A percentile compares a stretch with the other conserved stretches of the same genome.
Conservation (phyloP, 2,329 filamentous ascomycete species). For the Bipolaris victoriae region DNA sequence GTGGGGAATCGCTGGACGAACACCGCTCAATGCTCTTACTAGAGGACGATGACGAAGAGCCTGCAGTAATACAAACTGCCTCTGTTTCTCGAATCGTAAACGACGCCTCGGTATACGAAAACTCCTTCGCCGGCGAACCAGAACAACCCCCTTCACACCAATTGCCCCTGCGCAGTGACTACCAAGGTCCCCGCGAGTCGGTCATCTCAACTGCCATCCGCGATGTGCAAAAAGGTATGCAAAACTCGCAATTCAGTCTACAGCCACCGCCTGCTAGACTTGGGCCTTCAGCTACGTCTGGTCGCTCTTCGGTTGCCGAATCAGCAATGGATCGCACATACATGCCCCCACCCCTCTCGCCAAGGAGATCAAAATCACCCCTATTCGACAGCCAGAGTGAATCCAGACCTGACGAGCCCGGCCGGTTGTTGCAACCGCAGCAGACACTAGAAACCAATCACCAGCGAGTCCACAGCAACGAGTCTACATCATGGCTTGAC, state of each 20-base stretch:
- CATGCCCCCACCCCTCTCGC: slow-evolving; percentile 74
- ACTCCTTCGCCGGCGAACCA: slow-evolving; percentile 23
- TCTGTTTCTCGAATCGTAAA: slow-evolving; percentile 60
- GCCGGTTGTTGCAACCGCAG: slow-evolving; percentile 31
- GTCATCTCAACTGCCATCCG: slow-evolving; percentile 51
- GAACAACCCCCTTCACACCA: slow-evolving; percentile 31
- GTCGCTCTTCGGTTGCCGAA: slow-evolving; percentile 42
- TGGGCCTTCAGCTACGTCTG: slow-evolving; percentile 20
- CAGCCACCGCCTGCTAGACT: slow-evolving; percentile 44
- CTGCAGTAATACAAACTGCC: slow-evolving; percentile 59
- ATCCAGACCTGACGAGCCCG: slow-evolving; percentile 27
- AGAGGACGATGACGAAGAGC: slow-evolving; percentile 44
- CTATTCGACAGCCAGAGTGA: slow-evolving; percentile 30
- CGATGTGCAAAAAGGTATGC: slow-evolving; percentile 48
- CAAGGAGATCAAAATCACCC: slow-evolving; percentile 62
- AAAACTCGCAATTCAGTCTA: slow-evolving; percentile 39
- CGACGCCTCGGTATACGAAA: slow-evolving; percentile 42
- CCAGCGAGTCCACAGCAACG: slow-evolving; percentile 69
- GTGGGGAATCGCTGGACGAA: slow-evolving; percentile 60
- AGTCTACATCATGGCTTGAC: slow-evolving; percentile 91
- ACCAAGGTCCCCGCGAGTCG: slow-evolving; percentile 42
- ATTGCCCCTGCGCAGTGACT: slow-evolving; percentile 44
- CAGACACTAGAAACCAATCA: slow-evolving; percentile 30
- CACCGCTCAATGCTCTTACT: slow-evolving; percentile 46
- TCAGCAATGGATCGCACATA: slow-evolving; percentile 64